Evolutionary conservation across 352 stramenopile species (phyloP).

Genomic region (Globisporangium emineosum): DNA sequence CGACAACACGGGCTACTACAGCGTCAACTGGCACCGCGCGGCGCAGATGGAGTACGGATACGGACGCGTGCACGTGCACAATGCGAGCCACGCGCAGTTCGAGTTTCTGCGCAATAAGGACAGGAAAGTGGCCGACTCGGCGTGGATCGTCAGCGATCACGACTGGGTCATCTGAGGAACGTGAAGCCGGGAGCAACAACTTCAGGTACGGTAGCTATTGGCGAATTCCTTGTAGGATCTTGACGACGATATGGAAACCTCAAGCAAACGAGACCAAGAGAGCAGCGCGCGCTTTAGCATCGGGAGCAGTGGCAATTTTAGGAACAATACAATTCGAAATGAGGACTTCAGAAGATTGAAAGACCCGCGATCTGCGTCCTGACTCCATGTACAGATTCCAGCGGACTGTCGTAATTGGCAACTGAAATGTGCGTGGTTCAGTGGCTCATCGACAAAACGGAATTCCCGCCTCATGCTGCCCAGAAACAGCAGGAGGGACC

Average conservation of each 20-base stretch:
- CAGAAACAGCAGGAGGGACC: neutral
- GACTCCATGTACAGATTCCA: neutral
- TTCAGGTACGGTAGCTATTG: neutral
- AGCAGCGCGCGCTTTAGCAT: too few species aligned
- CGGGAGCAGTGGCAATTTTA: neutral
- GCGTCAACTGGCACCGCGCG: conserved; percentile 60
- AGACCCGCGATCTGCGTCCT: neutral
- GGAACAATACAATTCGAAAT: neutral
- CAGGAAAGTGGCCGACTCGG: conserved; percentile 8
- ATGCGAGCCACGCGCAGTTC: conserved; percentile 59
- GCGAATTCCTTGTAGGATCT: neutral
- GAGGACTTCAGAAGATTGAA: neutral
- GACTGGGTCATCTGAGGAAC: conserved; percentile 23
- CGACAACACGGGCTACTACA: conserved; percentile 56
- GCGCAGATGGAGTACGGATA: conserved; percentile 58
- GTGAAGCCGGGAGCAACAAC: neutral
- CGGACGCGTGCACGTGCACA: conserved; percentile 67
- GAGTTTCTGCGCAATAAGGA: conserved; percentile 66
- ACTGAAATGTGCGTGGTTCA: neutral
- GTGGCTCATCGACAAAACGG: neutral
- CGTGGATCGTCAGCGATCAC: conserved; percentile 38
- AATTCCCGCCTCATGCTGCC: neutral
- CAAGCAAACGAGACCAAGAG: too few species aligned
- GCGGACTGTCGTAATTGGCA: neutral
- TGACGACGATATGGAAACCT: neutral